phyloP scores from a whole-genome alignment of 129 eudicot genomes.

The Artemisia tridentata region DNA sequence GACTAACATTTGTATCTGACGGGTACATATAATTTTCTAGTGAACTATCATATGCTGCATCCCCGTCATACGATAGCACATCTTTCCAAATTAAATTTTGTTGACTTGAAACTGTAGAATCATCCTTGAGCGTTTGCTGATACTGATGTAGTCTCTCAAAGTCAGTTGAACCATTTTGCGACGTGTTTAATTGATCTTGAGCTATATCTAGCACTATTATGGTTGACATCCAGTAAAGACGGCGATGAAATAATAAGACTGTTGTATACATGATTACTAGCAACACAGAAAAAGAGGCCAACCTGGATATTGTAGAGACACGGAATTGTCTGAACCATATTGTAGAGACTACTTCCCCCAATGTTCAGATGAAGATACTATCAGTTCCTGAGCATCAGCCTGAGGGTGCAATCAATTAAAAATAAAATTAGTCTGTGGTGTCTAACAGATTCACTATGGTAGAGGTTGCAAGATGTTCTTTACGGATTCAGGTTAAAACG shows the following conservation, averaged over 20 bases:
- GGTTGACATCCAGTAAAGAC: background rate
- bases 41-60: slow-evolving; percentile 31
- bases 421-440: slow-evolving; percentile 2
- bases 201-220: slow-evolving; percentile 13
- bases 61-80: slow-evolving; percentile 34
- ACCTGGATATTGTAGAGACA: background rate
- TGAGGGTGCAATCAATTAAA: background rate
- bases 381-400: slow-evolving; percentile 34
- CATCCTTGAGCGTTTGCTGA: slow-evolving; percentile 20
- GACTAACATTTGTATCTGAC: slow-evolving; percentile 44
- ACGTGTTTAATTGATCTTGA: slow-evolving; percentile 27
- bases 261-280: background rate
- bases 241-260: slow-evolving; percentile 7
- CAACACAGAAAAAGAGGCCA: background rate
- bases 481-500: background rate
- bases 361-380: slow-evolving; percentile 30
- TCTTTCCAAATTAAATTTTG: slow-evolving; percentile 52
- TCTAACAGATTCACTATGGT: background rate
- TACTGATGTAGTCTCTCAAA: slow-evolving; percentile 32
- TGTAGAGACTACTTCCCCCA: slow-evolving; percentile 18
- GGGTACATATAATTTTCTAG: slow-evolving; percentile 28
- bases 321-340: slow-evolving; percentile 37
- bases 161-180: slow-evolving; percentile 37
- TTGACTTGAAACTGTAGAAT: slow-evolving; percentile 24
- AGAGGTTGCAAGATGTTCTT: background rate